Base-by-base conservation (phyloP, 2,329 filamentous ascomycete genomes). In the Aureobasidium musti region DNA sequence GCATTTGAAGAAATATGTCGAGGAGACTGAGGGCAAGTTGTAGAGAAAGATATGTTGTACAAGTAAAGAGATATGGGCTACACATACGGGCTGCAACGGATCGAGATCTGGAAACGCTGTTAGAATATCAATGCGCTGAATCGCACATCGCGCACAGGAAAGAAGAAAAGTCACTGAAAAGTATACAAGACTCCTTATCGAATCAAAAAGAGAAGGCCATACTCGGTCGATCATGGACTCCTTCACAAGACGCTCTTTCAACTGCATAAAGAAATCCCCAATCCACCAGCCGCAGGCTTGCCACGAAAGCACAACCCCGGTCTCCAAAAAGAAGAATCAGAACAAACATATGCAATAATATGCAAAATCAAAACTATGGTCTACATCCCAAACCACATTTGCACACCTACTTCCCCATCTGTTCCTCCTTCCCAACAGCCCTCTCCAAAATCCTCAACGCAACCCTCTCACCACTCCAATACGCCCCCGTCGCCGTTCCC, bases 401-500 rank as follows among this genome's bases (percentile, higher is more conserved):
- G n/a, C n/a, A n/a, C n/a, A n/a, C 13, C 5, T 13, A 10, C 30
- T 11, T 43, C 45, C 8, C 23, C 13, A n/a, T 52, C 17, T 1
- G 5, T 1, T 7, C 8, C 33, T 14, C n/a, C 21, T 17, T 52
- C 45, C 6, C 52, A 28, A 21, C 54, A 41, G 21, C 33, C 3
- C n/a, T 43, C 35, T 61, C 60, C 23, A 64, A 41, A 28, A 92
- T 85, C 73, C 87, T 85, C 75, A 81, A 84, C 1, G 84, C 92
- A 39, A 92, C 90, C 23, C 84, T 85, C 79, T 96, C 91, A 1
- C 93, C 93, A 75, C 90, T 92, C 91, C 91, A 96, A 76, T 92
- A 97, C 13, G 94, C 94, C 0, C 94, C 94, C 0, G 92, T 96
- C 14, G 89, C 90, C 5, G 93, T 97, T 0, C 93, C 94, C 68